Conservation (phyloP, 2,329 filamentous ascomycete species). For the Dactylonectria estremocensis region DNA sequence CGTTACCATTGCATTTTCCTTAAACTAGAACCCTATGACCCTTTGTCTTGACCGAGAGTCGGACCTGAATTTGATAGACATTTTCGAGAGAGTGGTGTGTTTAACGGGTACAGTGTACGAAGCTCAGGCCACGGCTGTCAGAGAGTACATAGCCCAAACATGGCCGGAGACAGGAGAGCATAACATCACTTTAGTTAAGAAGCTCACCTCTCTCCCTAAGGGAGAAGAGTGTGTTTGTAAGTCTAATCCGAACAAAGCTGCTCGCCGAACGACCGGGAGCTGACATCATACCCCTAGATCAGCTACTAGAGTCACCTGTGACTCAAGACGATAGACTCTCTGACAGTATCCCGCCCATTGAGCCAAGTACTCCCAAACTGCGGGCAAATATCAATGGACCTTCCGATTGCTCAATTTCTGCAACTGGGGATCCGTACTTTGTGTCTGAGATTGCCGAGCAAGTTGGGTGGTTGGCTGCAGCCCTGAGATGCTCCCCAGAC, state of each 20-base stretch:
- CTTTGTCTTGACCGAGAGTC: neutral
- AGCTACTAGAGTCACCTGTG: neutral
- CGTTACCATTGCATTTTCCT: neutral
- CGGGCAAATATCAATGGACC: neutral
- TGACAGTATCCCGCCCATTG: too few relatives aligned
- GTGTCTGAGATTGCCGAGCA: constrained; percentile 32
- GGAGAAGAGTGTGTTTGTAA: neutral
- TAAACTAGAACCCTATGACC: neutral
- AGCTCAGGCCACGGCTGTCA: constrained; percentile 5
- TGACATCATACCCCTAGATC: neutral
- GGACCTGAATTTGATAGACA: neutral
- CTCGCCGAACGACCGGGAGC: neutral
- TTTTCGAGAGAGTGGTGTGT: neutral
- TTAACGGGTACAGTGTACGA: neutral
- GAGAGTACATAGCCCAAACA: neutral
- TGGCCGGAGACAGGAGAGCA: neutral
- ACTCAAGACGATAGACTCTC: neutral
- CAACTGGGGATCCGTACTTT: neutral
- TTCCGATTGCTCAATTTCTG: neutral
- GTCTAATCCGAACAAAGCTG: neutral
- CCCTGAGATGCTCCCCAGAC: neutral
- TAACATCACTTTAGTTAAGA: neutral
- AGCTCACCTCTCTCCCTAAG: neutral
- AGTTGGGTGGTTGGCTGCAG: constrained; percentile 22
- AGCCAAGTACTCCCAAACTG: neutral